Percentiles rank a stretch among this genome's conserved stretches.
phyloP scores from a whole-genome alignment of 2,329 filamentous ascomycete genomes.

The Colletotrichum eremochloae region DNA sequence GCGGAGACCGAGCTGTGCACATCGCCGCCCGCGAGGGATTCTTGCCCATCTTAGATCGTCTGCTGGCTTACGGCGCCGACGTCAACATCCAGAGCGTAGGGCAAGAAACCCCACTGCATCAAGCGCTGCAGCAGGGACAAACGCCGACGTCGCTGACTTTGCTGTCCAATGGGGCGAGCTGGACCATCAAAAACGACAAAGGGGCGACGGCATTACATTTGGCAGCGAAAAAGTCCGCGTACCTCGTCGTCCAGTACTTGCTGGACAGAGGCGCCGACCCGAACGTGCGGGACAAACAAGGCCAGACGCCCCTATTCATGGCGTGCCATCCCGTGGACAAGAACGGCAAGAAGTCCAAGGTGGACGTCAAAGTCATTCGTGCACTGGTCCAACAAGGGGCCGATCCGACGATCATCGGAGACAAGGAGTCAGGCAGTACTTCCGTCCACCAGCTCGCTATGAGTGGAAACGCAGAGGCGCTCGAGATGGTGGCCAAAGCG shows the following conservation, averaged over 20 bases:
- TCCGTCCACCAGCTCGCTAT: constrained; percentile 19
- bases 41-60: constrained; percentile 12
- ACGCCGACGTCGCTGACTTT: constrained; percentile 21
- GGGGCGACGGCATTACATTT: constrained; percentile 25
- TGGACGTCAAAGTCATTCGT: constrained; percentile 15
- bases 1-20: constrained; percentile 19
- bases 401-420: constrained; percentile 25
- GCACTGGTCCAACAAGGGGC: constrained; percentile 18
- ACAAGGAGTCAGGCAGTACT: neutral
- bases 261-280: constrained; percentile 34
- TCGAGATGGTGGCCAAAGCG: constrained; percentile 9
- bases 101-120: constrained; percentile 7
- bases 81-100: constrained; percentile 4
- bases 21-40: constrained; percentile 18
- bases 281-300: constrained; percentile 16
- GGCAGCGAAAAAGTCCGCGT: constrained; percentile 12
- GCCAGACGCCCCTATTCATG: constrained; percentile 23
- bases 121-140: constrained; percentile 5
- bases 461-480: constrained; percentile 15
- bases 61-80: constrained; percentile 25
- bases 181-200: constrained; percentile 1
- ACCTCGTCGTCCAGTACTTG: constrained; percentile 19
- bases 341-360: constrained; percentile 1
- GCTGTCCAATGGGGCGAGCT: constrained; percentile 19
- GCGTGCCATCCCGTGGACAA: constrained; percentile 25